A percentile compares a stretch with the other conserved stretches of the same genome.
phyloP scores from a whole-genome alignment of 2,329 filamentous ascomycete species.

The Monosporascus sp. region DNA sequence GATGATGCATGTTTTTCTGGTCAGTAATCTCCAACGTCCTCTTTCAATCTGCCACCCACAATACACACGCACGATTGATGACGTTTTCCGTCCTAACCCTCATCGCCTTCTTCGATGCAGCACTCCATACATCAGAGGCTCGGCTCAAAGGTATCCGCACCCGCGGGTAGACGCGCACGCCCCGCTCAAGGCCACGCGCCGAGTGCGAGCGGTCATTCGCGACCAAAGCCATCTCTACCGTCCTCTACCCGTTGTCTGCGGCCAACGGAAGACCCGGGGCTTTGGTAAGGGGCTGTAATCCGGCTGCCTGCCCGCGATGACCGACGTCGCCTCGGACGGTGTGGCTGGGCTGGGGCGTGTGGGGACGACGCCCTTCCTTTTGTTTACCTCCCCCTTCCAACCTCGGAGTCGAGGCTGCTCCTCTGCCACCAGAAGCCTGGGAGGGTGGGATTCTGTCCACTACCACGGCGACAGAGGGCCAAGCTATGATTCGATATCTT shows the following conservation, averaged over 20 bases:
- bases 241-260: constrained; percentile 16
- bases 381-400: background rate
- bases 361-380: constrained; percentile 7
- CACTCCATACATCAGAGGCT: background rate
- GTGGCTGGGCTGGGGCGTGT: constrained; percentile 14
- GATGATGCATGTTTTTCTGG: background rate
- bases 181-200: constrained; percentile 12
- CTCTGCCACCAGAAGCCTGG: constrained; percentile 13
- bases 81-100: background rate
- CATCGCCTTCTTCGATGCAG: background rate
- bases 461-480: constrained; percentile 7
- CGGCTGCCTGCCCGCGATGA: constrained; percentile 11
- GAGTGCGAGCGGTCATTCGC: constrained; percentile 12
- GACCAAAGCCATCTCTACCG: constrained; percentile 12
- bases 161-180: constrained; percentile 13
- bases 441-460: constrained; percentile 12
- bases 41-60: background rate
- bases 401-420: constrained; percentile 15
- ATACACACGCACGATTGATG: background rate
- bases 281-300: constrained; percentile 10
- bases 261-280: constrained; percentile 15
- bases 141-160: constrained; percentile 1
- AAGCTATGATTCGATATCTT: constrained; percentile 1
- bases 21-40: background rate
- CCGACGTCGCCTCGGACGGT: constrained; percentile 10